phyloP scores from a whole-genome alignment of 2,329 filamentous ascomycete species.

The Pyrenophora teres region DNA sequence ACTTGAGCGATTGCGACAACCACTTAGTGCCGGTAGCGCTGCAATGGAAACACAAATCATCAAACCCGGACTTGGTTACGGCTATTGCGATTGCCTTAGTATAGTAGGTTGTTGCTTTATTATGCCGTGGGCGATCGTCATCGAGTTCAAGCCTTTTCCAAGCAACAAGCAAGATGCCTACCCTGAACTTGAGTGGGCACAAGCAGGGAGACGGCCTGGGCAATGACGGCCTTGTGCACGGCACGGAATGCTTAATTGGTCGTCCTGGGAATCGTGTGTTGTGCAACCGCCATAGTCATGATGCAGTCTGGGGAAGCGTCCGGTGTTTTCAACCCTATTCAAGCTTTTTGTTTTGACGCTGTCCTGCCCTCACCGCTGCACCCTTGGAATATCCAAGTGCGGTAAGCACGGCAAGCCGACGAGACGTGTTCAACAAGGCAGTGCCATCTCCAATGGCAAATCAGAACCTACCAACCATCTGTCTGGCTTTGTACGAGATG shows the following conservation, averaged over 20 bases:
- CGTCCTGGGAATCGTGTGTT: slow-evolving; percentile 1
- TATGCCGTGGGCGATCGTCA: slow-evolving; percentile 24
- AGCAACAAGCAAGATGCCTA: slow-evolving; percentile 6
- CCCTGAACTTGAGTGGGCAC: slow-evolving; percentile 21
- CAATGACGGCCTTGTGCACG: slow-evolving; percentile 13
- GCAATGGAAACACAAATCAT: slow-evolving; percentile 16
- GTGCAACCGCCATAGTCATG: slow-evolving; percentile 1
- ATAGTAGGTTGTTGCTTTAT: not conserved
- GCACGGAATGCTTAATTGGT: slow-evolving; percentile 26
- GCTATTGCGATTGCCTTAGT: not conserved
- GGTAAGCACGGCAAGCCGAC: too few species aligned
- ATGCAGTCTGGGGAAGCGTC: slow-evolving; percentile 7
- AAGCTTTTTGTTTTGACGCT: too few species aligned
- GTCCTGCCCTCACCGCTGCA: not conserved
- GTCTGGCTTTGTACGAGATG: too few species aligned
- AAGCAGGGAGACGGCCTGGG: slow-evolving; percentile 13
- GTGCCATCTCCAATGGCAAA: not conserved
- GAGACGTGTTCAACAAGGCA: not conserved
- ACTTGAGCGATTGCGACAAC: not conserved
- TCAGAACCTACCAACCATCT: too few species aligned
- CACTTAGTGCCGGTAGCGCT: slow-evolving; percentile 10
- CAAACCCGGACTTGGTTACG: not conserved
- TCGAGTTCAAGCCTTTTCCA: slow-evolving; percentile 24
- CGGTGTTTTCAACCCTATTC: not conserved
- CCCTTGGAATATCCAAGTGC: not conserved